Conservation (phyloP, 768 basidiomycete genomes). For the Boletus subparvulus region DNA sequence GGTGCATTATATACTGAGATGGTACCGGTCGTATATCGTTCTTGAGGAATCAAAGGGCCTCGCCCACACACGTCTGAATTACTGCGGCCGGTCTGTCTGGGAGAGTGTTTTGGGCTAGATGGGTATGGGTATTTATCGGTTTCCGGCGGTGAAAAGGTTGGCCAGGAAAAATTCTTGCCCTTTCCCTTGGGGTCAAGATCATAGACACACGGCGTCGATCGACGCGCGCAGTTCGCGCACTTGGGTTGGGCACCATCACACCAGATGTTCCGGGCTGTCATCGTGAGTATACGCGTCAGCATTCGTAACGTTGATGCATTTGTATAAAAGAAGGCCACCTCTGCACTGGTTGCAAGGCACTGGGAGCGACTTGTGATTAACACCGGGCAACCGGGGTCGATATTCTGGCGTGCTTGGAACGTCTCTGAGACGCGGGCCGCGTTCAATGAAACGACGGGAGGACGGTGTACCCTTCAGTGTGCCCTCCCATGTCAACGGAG, state of each 20-base stretch:
- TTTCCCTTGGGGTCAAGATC: neutral
- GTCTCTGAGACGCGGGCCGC: neutral
- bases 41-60: constrained; percentile 26
- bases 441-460: too few relatives aligned
- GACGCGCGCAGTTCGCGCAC: neutral
- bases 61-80: constrained; percentile 9
- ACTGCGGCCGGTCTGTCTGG: neutral
- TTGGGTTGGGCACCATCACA: neutral
- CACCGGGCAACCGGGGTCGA: too few relatives aligned
- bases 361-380: too few relatives aligned
- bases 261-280: neutral
- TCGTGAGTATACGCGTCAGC: neutral
- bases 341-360: neutral
- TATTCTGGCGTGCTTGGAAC: too few relatives aligned
- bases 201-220: neutral
- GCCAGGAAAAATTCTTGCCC: neutral
- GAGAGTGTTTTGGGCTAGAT: too few relatives aligned
- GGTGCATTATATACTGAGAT: constrained; percentile 1
- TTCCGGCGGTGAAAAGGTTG: too few relatives aligned
- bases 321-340: neutral
- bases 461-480: too few relatives aligned
- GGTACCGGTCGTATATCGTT: constrained; percentile 18
- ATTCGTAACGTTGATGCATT: neutral
- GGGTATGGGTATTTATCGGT: too few relatives aligned
- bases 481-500: too few relatives aligned